Evolutionary conservation across 1,284 basidiomycete genomes (phyloP), one percentile per base, ranked within the genome.

Genomic region (Porogramme epimiltina): DNA sequence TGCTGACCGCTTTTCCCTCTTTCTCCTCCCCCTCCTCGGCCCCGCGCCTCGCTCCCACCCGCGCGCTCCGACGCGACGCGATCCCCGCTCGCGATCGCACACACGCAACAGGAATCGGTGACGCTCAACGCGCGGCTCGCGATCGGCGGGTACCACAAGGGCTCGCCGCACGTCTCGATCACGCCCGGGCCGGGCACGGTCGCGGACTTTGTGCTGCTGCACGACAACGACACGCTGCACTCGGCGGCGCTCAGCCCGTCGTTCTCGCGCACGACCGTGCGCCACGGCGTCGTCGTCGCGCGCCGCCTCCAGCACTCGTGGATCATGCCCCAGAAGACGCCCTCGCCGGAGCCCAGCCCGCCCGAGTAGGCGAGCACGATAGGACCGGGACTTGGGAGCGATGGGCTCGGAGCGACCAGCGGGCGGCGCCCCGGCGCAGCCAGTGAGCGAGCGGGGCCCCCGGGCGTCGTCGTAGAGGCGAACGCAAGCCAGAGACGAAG

Each of bases 121-220:
- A 68, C 66, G 22, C 44, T 58, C 18, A 62, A 55, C 50, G 59
- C 66, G 0, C 59, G 54, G 18, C 45, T 42, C 28, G 82, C 76
- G 2, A 75, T 84, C 41, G 80, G 77, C 5, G 62, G 16, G 33
- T 45, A 37, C 45, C 48, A 49, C 49, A 55, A 59, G 38, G 54
- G 51, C 42, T 42, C 54, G 42, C 39, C 62, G 66, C 37, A 62
- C 36, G 23, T 43, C 16, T 59, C 83, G 1, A 63, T 72, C 39
- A 59, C 54, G 43, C 73, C 78, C 26, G 53, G 56, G 23, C 50
- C 66, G 25, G 77, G 76, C 24, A 73, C 75, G 56, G 67, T 67
- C 16, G 80, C 84, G 6, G 79, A 86, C 67, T 82, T 85, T 51
- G 77, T 85, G n/a, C 69, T 86, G 47, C 69, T 86, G 47, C 81